Conservation (phyloP, 2,329 filamentous ascomycete species). For the Penicillium glabrum region DNA sequence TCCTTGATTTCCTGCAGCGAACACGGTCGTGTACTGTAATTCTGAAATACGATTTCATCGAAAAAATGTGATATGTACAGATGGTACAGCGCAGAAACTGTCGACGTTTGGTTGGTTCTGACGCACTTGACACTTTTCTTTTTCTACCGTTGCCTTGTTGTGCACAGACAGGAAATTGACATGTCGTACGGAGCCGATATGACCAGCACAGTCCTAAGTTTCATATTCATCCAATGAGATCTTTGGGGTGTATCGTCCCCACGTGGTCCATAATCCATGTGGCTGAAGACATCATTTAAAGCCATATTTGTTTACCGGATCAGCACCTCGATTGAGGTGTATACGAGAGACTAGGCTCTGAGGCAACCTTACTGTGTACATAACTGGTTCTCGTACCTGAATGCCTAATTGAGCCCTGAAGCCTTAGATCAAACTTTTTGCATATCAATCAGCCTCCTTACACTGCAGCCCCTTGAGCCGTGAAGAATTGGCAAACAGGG, state of each 20-base stretch:
- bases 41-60: constrained; percentile 5
- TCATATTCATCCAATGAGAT: not conserved
- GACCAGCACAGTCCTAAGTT: not conserved
- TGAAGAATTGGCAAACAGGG: constrained; percentile 1
- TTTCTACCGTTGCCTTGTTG: not conserved
- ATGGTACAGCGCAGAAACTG: constrained; percentile 13
- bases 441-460: constrained; percentile 16
- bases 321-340: no score
- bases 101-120: constrained; percentile 5
- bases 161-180: constrained; percentile 8
- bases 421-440: constrained; percentile 2
- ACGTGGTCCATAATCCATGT: constrained; percentile 5
- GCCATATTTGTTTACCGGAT: not conserved
- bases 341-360: not conserved
- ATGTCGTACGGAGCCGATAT: constrained; percentile 8
- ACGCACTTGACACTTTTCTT: not conserved
- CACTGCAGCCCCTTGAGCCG: constrained; percentile 14
- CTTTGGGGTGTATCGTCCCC: not conserved
- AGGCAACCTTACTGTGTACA: no score
- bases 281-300: not conserved
- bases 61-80: constrained; percentile 18
- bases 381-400: no score
- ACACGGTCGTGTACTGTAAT: not conserved
- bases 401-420: not conserved
- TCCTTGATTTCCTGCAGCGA: not conserved